These are phyloP conservation scores for Crotalaria pallida DNA, from an alignment of 306 rosid species.

Conservation along the genomic window DNA sequence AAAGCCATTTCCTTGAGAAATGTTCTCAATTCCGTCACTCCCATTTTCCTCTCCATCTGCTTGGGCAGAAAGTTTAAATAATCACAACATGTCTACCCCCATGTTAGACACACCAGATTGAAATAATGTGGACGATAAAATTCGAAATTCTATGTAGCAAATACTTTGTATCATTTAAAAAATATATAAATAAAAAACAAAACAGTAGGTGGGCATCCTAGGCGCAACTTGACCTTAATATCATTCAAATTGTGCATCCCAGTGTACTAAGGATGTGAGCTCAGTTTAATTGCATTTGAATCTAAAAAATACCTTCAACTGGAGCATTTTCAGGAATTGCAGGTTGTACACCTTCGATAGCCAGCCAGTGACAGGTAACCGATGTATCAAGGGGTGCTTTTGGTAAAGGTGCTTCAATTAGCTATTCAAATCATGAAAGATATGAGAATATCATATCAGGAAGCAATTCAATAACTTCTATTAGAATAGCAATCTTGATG, in stretches of 20 bases:
- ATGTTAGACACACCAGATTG: too few species aligned
- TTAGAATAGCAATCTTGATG: constrained; percentile 13
- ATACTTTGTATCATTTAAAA: not conserved
- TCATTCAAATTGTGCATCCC: not conserved
- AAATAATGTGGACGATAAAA: constrained; percentile 3
- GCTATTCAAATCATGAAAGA: constrained; percentile 38
- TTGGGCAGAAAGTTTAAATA: too few species aligned
- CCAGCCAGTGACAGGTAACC: constrained; percentile 73
- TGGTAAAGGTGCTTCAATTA: constrained; percentile 67
- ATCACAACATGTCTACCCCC: too few species aligned
- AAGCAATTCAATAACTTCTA: constrained; percentile 12
- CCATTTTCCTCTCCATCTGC: too few species aligned
- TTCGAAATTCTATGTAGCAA: constrained; percentile 5
- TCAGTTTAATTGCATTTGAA: constrained; percentile 10
- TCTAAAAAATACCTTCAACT: constrained; percentile 48
- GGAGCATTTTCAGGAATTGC: constrained; percentile 78
- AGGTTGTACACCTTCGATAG: constrained; percentile 94
- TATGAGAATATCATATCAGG: not conserved
- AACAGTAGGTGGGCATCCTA: not conserved
- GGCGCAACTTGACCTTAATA: not conserved
- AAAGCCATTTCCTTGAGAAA: too few species aligned
- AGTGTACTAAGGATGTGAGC: constrained; percentile 1
- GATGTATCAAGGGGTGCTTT: constrained; percentile 76
- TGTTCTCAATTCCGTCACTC: too few species aligned
- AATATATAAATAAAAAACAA: too few species aligned